These are phyloP conservation scores for Hemileccinum impolitum DNA, from an alignment of 768 basidiomycete species.

Conservation along the genomic window DNA sequence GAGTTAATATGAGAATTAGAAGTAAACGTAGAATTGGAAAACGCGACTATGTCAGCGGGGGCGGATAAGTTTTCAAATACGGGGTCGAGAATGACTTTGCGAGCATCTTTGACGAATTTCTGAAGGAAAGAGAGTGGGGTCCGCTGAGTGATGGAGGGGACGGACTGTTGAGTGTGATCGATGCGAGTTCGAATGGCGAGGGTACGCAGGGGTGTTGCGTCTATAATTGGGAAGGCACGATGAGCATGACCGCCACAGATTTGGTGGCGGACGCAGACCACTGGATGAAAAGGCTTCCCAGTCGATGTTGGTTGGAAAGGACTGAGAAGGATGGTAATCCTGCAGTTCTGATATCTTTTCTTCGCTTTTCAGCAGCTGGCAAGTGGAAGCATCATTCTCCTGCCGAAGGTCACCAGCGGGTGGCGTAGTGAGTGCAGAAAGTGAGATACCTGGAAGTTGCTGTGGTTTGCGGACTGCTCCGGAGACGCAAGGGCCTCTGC, in stretches of 20 bases:
- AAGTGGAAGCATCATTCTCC: conserved; percentile 8
- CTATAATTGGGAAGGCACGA: conserved; percentile 30
- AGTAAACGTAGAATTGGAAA: conserved; percentile 26
- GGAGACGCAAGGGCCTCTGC: conserved; percentile 36
- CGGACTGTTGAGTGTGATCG: conserved; percentile 35
- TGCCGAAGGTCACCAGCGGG: conserved; percentile 21
- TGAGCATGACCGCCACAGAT: conserved; percentile 7
- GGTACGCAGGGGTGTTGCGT: conserved; percentile 49
- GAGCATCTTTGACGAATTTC: conserved; percentile 51
- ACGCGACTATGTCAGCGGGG: conserved; percentile 16
- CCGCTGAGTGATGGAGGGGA: conserved; percentile 39
- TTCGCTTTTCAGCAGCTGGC: conserved; percentile 31
- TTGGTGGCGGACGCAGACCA: conserved; percentile 39
- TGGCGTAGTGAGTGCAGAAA: background rate
- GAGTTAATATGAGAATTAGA: conserved; percentile 25
- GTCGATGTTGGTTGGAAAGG: conserved; percentile 48
- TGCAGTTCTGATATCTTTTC: conserved; percentile 43
- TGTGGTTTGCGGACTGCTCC: conserved; percentile 30
- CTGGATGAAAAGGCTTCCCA: conserved; percentile 58
- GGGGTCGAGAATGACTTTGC: conserved; percentile 48
- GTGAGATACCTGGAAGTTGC: conserved; percentile 34
- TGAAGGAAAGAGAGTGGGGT: conserved; percentile 54
- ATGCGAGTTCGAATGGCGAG: conserved; percentile 41
- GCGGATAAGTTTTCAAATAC: conserved; percentile 28
- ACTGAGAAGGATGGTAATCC: conserved; percentile 40